Evolutionary conservation across 805 yeast genomes (phyloP), one percentile per base, ranked within the genome.

Genomic region (Yamadazyma laniorum): DNA sequence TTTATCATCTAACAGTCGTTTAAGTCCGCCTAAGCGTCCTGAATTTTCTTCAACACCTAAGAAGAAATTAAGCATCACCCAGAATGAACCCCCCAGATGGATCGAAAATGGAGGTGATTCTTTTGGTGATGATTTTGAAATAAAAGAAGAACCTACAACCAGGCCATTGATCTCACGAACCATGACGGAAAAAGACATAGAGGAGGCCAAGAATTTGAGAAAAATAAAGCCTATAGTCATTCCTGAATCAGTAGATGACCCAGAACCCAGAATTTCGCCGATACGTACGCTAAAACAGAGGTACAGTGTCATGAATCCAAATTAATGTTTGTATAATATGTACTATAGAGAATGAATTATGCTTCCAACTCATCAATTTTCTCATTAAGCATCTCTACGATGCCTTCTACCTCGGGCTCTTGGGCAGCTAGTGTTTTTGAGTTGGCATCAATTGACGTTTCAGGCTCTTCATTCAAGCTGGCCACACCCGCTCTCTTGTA

Each of bases 161-260:
- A 34, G 36, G n/a, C 39, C 42, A 16, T 27, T 16, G 5, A 6
- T 25, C 35, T 12, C 37, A 31, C 17, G 23, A 29, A 16, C 40
- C 9, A 32, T 25, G 12, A 25, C 43, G 2, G 36, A 38, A 14
- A 34, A 34, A 17, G 50, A 44, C 25, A 47, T 47, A 7, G 70
- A 59, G 27, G 61, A 60, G 3, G 72, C 71, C 2, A 67, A 65
- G 42, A 45, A 45, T 17, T 43, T 63, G 27, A 50, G 63, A 33
- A 47, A 52, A 35, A 65, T 67, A 25, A 59, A 60, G 11, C 73
- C 72, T 2, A 60, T 67, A 5, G 50, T 53, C 35, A 49, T 67
- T 5, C 72, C 72, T 1, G 62, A 58, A 11, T 59, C 55, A 9
- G 57, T 49, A 9, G 18, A 19, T 2, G 39, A 35, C 9, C 55